Percentiles rank a stretch among this genome's conserved stretches.
phyloP scores from a whole-genome alignment of 208 protist genomes.

The Leishmania aethiopica region DNA sequence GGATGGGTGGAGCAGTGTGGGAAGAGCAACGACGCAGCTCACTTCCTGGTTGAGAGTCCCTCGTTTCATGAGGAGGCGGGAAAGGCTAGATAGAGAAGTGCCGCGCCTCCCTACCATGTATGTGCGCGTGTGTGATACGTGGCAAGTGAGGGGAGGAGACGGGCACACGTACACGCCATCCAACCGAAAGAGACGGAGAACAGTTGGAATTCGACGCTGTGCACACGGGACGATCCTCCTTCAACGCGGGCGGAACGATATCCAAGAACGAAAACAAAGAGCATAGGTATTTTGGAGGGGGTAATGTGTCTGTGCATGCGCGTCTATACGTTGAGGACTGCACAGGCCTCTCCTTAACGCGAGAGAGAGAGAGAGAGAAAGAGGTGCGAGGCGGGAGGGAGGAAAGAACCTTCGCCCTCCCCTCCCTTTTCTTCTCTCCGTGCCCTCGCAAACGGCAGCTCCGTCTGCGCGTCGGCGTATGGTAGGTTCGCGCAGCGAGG shows the following conservation, averaged over 20 bases:
- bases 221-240: not conserved
- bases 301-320: not conserved
- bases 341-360: not conserved
- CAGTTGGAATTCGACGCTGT: too few relatives aligned
- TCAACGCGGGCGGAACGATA: not conserved
- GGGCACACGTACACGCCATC: not conserved
- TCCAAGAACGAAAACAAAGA: not conserved
- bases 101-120: not conserved
- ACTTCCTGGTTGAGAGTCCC: slow-evolving; percentile 14
- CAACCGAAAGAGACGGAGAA: not conserved
- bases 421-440: not conserved
- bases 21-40: slow-evolving; percentile 20
- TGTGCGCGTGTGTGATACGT: not conserved
- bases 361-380: not conserved
- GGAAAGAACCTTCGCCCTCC: not conserved
- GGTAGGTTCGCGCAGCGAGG: not conserved
- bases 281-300: not conserved
- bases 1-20: slow-evolving; percentile 14
- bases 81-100: not conserved
- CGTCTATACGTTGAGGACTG: not conserved
- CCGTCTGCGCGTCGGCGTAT: not conserved
- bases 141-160: too few relatives aligned
- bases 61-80: slow-evolving; percentile 8
- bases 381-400: not conserved
- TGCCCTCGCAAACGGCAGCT: not conserved